Evolutionary conservation across 2,329 filamentous ascomycete species (phyloP), one percentile per base, ranked within the genome.

Genomic region (Plenodomus biglobosus): DNA sequence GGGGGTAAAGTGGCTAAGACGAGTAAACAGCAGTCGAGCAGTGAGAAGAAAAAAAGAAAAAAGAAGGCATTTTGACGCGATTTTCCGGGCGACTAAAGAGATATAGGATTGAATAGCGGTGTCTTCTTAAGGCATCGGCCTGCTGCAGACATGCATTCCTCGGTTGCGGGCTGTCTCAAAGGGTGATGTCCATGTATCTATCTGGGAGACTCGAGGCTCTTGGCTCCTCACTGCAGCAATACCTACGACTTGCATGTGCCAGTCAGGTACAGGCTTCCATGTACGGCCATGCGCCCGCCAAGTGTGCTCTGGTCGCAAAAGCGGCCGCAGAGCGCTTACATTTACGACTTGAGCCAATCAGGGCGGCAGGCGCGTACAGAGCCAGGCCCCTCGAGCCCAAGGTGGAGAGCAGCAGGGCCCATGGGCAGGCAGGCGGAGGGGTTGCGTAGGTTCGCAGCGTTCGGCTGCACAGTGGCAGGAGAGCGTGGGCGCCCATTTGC

Each of bases 241-340:
- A n/a, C n/a, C n/a, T n/a, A 32, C 27, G 27, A 32, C 27, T 6
- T 6, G 52, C 40, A 38, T 40, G 41, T 51, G 46, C 51, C 53
- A 52, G 44, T 50, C 51, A 59, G 53, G 53, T 46, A 59, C 55
- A 52, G 46, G 38, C 47, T 38, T 36, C 32, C 32, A 44, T n/a
- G n/a, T n/a, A n/a, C 48, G 52, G 47, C 52, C 49, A 65, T 63
- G 65, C 61, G 62, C 58, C 50, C 52, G 63, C 65, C 63, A 67
- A 68, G 64, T 64, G 64, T 66, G 65, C 49, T 50, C 51, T 39
- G 60, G 62, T 50, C 62, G 45, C 37, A 39, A 56, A 59, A 52
- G 52, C 62, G 65, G 65, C 55, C 65, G 56, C 60, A 55, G 66
- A 64, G 65, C 62, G 62, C 68, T 37, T 18, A 20, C 66, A 53